Conservation (phyloP, 805 yeast species). For the Lipomyces yamanashiensis region DNA sequence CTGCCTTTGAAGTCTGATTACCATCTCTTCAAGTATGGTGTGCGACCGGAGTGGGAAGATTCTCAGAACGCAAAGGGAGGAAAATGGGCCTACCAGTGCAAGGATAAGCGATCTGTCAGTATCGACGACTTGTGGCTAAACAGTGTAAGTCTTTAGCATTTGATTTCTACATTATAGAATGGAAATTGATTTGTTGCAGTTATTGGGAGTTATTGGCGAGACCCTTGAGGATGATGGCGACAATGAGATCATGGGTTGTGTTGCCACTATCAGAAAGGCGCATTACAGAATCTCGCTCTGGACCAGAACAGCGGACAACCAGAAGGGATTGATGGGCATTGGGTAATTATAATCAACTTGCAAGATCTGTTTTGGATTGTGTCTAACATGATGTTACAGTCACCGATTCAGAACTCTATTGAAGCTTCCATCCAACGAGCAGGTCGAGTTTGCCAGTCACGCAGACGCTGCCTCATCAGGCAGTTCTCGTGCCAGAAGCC, state of each 20-base stretch:
- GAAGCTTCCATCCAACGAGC: slow-evolving; percentile 72
- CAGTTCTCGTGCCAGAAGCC: slow-evolving; percentile 36
- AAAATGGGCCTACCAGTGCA: slow-evolving; percentile 85
- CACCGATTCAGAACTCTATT: slow-evolving; percentile 84
- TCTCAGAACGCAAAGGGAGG: slow-evolving; percentile 86
- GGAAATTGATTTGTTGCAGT: slow-evolving; percentile 23
- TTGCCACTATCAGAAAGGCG: slow-evolving; percentile 81
- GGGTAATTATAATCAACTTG: slow-evolving; percentile 40
- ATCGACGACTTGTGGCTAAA: slow-evolving; percentile 93
- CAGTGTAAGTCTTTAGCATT: slow-evolving; percentile 48
- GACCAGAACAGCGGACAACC: slow-evolving; percentile 78
- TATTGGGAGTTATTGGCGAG: slow-evolving; percentile 92
- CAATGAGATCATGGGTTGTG: slow-evolving; percentile 91
- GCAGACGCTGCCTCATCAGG: slow-evolving; percentile 36
- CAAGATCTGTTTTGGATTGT: too few species aligned
- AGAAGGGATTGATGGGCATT: slow-evolving; percentile 61
- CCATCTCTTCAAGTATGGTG: slow-evolving; percentile 90
- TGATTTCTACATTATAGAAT: neutral
- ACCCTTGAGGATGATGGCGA: slow-evolving; percentile 81
- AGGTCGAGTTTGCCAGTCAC: slow-evolving; percentile 68
- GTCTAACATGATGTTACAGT: slow-evolving; percentile 45
- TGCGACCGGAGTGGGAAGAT: slow-evolving; percentile 99
- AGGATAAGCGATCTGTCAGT: slow-evolving; percentile 57
- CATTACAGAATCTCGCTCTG: slow-evolving; percentile 87
- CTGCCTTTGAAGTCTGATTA: slow-evolving; percentile 92